These are phyloP conservation scores for Persicaria tinctoria DNA, from an alignment of 148 eudicot genomes.

Conservation along the genomic window DNA sequence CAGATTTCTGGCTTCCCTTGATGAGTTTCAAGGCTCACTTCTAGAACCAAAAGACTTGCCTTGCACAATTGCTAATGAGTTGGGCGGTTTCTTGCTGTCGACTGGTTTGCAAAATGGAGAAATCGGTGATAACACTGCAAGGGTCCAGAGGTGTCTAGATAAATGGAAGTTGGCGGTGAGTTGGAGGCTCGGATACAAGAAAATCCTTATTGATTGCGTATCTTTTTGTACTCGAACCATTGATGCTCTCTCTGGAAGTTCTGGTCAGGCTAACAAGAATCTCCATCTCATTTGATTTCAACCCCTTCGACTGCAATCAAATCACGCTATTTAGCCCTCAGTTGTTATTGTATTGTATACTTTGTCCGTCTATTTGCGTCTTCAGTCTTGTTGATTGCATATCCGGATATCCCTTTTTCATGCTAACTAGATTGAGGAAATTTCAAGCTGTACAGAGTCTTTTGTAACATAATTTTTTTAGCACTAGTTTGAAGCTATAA, in stretches of 20 bases:
- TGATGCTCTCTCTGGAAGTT: constrained; percentile 6
- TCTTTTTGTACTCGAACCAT: constrained; percentile 38
- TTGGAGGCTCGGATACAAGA: constrained; percentile 78
- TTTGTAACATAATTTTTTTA: too few species aligned
- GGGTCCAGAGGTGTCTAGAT: constrained; percentile 27
- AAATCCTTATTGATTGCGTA: constrained; percentile 43
- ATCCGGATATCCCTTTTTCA: too few species aligned
- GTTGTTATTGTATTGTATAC: too few species aligned
- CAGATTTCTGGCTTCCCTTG: constrained; percentile 29
- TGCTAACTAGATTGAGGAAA: too few species aligned
- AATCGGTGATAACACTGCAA: not conserved
- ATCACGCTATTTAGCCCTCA: too few species aligned
- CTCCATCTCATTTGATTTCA: too few species aligned
- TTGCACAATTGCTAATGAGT: constrained; percentile 27
- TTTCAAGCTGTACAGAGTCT: too few species aligned
- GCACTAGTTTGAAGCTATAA: too few species aligned
- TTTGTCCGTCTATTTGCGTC: too few species aligned
- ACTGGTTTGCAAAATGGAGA: constrained; percentile 24
- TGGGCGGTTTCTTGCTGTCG: constrained; percentile 31
- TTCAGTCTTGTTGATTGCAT: too few species aligned
- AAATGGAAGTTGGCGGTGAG: constrained; percentile 71
- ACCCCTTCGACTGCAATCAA: too few species aligned
- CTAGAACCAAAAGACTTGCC: constrained; percentile 20
- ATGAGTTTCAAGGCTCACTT: constrained; percentile 25
- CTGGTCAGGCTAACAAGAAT: not conserved